Evolutionary conservation across 2,329 filamentous ascomycete species (phyloP), one percentile per base, ranked within the genome.

Genomic region (Hypoxylon sp.): DNA sequence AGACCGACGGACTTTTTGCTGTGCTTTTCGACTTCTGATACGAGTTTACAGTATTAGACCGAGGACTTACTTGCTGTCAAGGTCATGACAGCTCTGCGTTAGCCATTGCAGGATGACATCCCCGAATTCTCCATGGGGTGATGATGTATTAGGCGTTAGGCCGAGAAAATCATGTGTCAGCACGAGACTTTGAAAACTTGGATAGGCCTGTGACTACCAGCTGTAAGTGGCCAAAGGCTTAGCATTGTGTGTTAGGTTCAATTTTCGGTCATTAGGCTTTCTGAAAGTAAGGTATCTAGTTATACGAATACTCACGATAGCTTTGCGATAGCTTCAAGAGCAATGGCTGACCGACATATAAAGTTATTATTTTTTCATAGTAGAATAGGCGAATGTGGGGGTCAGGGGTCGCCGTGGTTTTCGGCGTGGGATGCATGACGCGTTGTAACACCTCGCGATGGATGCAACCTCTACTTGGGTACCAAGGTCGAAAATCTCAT

Each of bases 321-420:
- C 62, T 70, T 66, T 49, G 60, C 60, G 65, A 66, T 64, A 53
- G 53, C 62, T 70, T 66, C 63, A 62, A 17, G 30, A 49, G 14
- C 4, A 56, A 38, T 34, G 10, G 32, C 25, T 50, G 19, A 41
- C 53, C 59, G 53, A 32, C 49, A 62, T 57, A 63, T 28, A 28
- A 55, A 60, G 57, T 6, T 5, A 21, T 36, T 38, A 45, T 19
- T 48, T 43, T 23, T 25, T 34, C n/a, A 45, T 36, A 53, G 34
- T 38, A 58, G 25, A 43, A 46, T 53, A 21, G 14, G 38, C 36
- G 34, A 56, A 23, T 59, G 67, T 69, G 60, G 63, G 63, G 67
- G 60, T 59, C 38, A 48, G 28, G 38, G 41, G 36, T 50, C 6
- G 30, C 43, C 11, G 43, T 38, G 23, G 43, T 38, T 25, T 51